These are phyloP conservation scores for Fonsecaea erecta DNA, from an alignment of 2,329 filamentous ascomycete genomes.

Conservation along the genomic window DNA sequence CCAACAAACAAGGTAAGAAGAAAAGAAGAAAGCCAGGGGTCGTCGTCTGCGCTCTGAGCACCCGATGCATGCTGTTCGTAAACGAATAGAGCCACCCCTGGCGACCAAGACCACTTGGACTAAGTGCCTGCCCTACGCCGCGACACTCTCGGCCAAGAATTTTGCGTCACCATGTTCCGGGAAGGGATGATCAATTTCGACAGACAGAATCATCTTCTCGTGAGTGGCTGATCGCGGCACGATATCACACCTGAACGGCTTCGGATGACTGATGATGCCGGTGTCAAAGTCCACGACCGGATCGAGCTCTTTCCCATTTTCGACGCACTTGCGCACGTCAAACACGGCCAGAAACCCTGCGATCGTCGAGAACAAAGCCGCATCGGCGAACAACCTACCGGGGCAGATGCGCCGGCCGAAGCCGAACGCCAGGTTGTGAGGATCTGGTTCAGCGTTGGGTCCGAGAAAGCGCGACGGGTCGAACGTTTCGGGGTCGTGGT, in stretches of 20 bases:
- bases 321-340: slow-evolving; percentile 23
- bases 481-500: slow-evolving; percentile 47
- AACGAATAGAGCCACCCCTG: background rate
- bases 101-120: background rate
- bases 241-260: slow-evolving; percentile 41
- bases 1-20: too few species aligned
- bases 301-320: slow-evolving; percentile 54
- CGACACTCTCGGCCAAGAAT: background rate
- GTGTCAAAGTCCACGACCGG: slow-evolving; percentile 44
- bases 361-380: slow-evolving; percentile 58
- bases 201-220: slow-evolving; percentile 40
- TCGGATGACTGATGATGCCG: slow-evolving; percentile 45
- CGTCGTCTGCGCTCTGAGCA: background rate
- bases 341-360: slow-evolving; percentile 50
- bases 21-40: background rate
- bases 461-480: slow-evolving; percentile 51
- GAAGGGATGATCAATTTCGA: slow-evolving; percentile 44
- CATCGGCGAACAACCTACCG: slow-evolving; percentile 41
- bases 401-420: slow-evolving; percentile 60
- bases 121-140: background rate
- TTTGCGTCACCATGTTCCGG: slow-evolving; percentile 13
- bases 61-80: background rate
- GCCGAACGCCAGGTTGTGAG: slow-evolving; percentile 58
- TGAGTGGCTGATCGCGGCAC: slow-evolving; percentile 41
- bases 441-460: slow-evolving; percentile 46